These are phyloP conservation scores for Spergularia bocconei DNA, from an alignment of 148 eudicot genomes.

Conservation along the genomic window DNA sequence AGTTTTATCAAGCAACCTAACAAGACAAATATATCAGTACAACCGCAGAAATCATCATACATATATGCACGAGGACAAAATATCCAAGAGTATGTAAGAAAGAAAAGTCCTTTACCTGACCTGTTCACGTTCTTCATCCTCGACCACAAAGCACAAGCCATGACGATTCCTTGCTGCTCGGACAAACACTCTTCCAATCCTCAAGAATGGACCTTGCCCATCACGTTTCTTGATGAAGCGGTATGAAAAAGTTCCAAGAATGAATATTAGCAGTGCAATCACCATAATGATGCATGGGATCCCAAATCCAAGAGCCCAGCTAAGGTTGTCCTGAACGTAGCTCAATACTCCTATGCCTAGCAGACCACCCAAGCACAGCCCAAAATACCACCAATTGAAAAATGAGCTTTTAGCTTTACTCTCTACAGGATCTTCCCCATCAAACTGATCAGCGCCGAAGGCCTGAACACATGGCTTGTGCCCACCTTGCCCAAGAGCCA, in stretches of 20 bases:
- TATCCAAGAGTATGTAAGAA: not conserved
- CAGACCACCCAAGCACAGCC: slow-evolving; percentile 39
- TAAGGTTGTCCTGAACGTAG: slow-evolving; percentile 61
- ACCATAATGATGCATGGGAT: slow-evolving; percentile 64
- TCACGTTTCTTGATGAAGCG: slow-evolving; percentile 41
- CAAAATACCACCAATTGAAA: slow-evolving; percentile 83
- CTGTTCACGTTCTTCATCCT: slow-evolving; percentile 37
- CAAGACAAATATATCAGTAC: not conserved
- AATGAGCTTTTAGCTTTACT: slow-evolving; percentile 72
- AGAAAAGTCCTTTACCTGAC: slow-evolving; percentile 34
- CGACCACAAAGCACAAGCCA: slow-evolving; percentile 21
- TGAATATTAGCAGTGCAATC: slow-evolving; percentile 42
- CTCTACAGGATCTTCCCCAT: slow-evolving; percentile 49
- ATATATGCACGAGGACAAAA: not conserved
- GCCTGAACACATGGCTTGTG: slow-evolving; percentile 89
- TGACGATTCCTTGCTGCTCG: slow-evolving; percentile 50
- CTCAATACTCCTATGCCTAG: slow-evolving; percentile 35
- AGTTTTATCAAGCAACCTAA: slow-evolving; percentile 64
- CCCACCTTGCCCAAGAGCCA: slow-evolving; percentile 76
- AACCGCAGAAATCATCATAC: not conserved
- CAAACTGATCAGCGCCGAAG: slow-evolving; percentile 90
- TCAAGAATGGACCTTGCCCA: slow-evolving; percentile 47
- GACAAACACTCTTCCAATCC: slow-evolving; percentile 62
- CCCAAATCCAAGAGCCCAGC: slow-evolving; percentile 78
- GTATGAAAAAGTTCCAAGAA: slow-evolving; percentile 50